These are phyloP conservation scores for Mycena venus DNA, from an alignment of 768 basidiomycete species.

Conservation along the genomic window DNA sequence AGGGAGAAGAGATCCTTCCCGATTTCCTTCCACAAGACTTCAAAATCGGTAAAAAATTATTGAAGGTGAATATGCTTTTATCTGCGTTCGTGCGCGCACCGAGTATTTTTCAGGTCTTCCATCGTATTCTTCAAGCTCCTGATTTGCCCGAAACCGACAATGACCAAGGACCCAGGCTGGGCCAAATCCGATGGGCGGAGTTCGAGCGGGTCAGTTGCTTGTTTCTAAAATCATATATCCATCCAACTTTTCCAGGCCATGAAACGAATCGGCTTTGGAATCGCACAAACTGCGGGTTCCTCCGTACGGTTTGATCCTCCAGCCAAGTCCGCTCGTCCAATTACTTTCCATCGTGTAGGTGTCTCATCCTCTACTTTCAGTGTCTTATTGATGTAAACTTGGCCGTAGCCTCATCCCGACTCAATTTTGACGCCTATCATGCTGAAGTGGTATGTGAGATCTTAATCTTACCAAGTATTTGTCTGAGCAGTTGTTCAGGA, in stretches of 20 bases:
- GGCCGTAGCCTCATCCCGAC: constrained; percentile 32
- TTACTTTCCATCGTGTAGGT: constrained; percentile 34
- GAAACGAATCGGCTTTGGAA: constrained; percentile 32
- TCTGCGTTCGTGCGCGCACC: background rate
- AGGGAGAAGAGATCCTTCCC: constrained; percentile 25
- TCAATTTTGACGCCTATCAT: constrained; percentile 22
- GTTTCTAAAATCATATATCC: background rate
- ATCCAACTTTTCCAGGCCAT: constrained; percentile 11
- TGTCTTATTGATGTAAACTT: background rate
- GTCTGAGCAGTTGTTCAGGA: background rate
- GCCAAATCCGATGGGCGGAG: constrained; percentile 34
- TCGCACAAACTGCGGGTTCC: constrained; percentile 30
- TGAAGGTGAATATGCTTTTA: constrained; percentile 10
- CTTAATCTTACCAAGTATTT: background rate
- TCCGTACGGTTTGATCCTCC: constrained; percentile 35
- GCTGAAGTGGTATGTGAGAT: constrained; percentile 8
- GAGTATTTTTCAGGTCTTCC: constrained; percentile 10
- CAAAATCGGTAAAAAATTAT: constrained; percentile 28
- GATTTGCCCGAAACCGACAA: background rate
- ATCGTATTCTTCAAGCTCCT: constrained; percentile 25
- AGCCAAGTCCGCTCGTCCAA: constrained; percentile 26
- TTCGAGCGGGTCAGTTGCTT: constrained; percentile 27
- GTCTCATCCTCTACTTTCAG: background rate
- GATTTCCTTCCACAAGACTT: constrained; percentile 26
- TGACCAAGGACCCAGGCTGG: constrained; percentile 10